Evolutionary conservation across 192 early-diverging fungal genomes (phyloP), one percentile per base, ranked within the genome.

Genomic region (Coemansia sp.): DNA sequence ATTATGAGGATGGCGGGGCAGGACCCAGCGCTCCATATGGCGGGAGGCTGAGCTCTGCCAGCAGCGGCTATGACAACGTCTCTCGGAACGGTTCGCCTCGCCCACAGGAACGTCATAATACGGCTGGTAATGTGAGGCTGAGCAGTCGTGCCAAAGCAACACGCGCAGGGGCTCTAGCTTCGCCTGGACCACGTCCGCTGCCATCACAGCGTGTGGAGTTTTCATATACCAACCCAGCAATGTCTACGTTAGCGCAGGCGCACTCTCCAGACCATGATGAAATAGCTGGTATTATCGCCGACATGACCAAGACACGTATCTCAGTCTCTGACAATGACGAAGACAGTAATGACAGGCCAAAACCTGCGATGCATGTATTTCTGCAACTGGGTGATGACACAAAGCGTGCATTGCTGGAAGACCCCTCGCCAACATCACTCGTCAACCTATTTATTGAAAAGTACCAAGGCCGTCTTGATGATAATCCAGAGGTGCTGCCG

Each of bases 391-490:
- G 78, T 2, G 87, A 90, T 53, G 82, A 86, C 12, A 77, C 81
- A 3, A 89, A 90, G 51, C 84, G 85, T 60, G 81, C 82, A 0
- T 52, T 26, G 12, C 80, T 88, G 25, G 62, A 84, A 9, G 81
- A 83, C 7, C 67, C 85, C 27, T 86, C 83, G 30, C 73, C 84
- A 21, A 81, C 88, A 7, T 76, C 81, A 0, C 67, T 91, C n/a
- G 66, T 82, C 49, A 87, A 89, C 76, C 56, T 91, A 41, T 91
- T 91, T 67, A 87, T 90, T 56, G 90, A 91, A 55, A 87, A 87
- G 54, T 91, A 88, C 55, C 76, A 73, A 49, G 85, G 82, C 56
- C 84, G 83, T 49, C 71, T 88, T 28, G 84, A 83, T 8, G 83
- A 89, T 58, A 68, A 86, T 9, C 81, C 86, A 47, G 64, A 74